A percentile compares a stretch with the other conserved stretches of the same genome.
phyloP scores from a whole-genome alignment of 768 basidiomycete species.

The Trametes cubensis region DNA sequence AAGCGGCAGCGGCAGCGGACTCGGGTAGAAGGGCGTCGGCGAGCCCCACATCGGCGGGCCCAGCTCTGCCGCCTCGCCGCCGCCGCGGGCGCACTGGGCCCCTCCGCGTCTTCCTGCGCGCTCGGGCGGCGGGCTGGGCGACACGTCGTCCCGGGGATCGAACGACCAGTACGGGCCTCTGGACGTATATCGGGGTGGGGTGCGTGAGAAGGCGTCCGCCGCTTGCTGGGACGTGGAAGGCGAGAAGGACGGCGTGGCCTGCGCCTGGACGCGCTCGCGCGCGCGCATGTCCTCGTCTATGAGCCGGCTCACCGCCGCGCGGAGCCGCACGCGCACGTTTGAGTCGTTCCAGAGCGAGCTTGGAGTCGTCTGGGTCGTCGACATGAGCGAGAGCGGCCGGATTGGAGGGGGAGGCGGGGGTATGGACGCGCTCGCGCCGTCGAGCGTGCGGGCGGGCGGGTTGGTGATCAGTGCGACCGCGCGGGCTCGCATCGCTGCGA shows the following conservation, averaged over 20 bases:
- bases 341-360: conserved; percentile 25
- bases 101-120: background rate
- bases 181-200: background rate
- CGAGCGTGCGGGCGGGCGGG: conserved; percentile 9
- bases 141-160: background rate
- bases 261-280: conserved; percentile 5
- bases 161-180: background rate
- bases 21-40: conserved; percentile 26
- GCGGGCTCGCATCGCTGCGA: conserved; percentile 40
- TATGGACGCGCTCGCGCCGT: background rate
- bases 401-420: conserved; percentile 23
- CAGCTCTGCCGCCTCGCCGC: background rate
- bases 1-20: conserved; percentile 25
- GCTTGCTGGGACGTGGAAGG: background rate
- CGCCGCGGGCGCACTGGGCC: background rate
- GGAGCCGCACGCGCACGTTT: conserved; percentile 20
- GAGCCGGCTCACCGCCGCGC: conserved; percentile 7
- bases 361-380: conserved; percentile 23
- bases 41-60: conserved; percentile 26
- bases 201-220: background rate
- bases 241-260: no score
- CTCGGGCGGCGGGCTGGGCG: conserved; percentile 12
- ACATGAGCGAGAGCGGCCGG: conserved; percentile 17
- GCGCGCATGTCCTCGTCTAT: conserved; percentile 14
- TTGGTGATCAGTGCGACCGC: conserved; percentile 22